These are phyloP conservation scores for Scytalidium sp. DNA, from an alignment of 2,329 filamentous ascomycete species.

Conservation along the genomic window DNA sequence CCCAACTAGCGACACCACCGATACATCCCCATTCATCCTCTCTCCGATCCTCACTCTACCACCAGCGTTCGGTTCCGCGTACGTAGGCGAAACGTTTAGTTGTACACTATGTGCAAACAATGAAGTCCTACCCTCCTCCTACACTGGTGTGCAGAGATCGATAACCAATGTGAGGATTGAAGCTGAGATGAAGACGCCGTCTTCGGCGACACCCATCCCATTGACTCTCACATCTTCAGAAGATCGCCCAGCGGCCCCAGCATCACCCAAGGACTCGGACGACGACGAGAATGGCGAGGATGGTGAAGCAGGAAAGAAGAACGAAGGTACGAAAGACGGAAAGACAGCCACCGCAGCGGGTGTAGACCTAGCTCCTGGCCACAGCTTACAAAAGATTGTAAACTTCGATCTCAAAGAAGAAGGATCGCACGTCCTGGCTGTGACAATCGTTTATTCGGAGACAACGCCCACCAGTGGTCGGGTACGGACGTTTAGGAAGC, in stretches of 20 bases:
- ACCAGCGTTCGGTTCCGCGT: conserved; percentile 87
- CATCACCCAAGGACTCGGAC: conserved; percentile 4
- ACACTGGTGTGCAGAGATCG: conserved; percentile 30
- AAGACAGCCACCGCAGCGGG: conserved; percentile 16
- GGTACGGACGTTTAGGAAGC: conserved; percentile 83
- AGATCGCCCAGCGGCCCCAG: conserved; percentile 6
- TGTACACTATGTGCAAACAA: conserved; percentile 97
- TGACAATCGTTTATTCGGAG: conserved; percentile 93
- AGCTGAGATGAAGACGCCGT: conserved; percentile 93
- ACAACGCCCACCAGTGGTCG: conserved; percentile 68
- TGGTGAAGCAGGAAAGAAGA: conserved; percentile 6
- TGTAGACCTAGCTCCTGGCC: conserved; percentile 55
- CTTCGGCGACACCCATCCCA: conserved; percentile 55
- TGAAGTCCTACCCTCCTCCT: conserved; percentile 52
- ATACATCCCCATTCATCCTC: conserved; percentile 36
- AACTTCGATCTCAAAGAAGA: conserved; percentile 90
- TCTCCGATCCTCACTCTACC: conserved; percentile 76
- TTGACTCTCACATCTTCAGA: conserved; percentile 53
- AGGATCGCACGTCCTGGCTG: conserved; percentile 87
- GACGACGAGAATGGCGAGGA: conserved; percentile 11
- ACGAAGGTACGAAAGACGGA: conserved; percentile 4
- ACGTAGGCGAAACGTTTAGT: conserved; percentile 91
- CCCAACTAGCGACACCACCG: conserved; percentile 44
- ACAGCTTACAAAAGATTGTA: conserved; percentile 77
- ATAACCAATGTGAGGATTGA: conserved; percentile 79